A percentile compares a stretch with the other conserved stretches of the same genome.
Conservation (phyloP, 73 alveolate species). For the Tetrahymena thermophila region DNA sequence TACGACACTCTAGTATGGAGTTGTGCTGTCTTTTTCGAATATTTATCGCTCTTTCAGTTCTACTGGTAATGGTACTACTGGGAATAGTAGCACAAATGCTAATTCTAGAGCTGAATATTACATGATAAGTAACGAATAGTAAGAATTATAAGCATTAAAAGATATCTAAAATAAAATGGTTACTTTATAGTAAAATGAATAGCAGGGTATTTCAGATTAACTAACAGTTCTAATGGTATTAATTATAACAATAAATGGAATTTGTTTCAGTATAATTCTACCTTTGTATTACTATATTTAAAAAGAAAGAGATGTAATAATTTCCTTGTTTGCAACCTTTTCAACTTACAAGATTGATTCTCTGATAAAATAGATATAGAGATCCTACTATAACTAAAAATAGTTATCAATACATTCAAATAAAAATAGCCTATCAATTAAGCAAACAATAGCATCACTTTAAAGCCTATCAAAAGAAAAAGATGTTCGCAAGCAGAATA, state of each 20-base stretch:
- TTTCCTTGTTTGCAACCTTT: background rate
- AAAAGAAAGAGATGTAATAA: background rate
- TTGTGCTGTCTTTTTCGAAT: background rate
- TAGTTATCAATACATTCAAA: background rate
- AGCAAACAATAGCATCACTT: background rate
- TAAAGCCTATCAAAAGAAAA: background rate
- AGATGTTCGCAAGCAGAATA: background rate
- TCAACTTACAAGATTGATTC: background rate
- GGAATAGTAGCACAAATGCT: background rate
- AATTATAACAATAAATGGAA: background rate
- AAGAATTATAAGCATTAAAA: background rate
- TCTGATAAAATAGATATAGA: background rate
- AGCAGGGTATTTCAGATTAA: background rate
- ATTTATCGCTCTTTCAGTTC: background rate
- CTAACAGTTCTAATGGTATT: background rate
- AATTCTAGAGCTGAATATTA: background rate
- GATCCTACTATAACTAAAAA: background rate
- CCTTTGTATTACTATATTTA: background rate
- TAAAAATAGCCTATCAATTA: background rate
- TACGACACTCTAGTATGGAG: background rate
- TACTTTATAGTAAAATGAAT: background rate
- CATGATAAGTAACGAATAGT: background rate
- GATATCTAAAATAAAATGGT: background rate
- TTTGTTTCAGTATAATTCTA: background rate
- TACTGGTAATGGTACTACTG: background rate